phyloP scores from a whole-genome alignment of 192 early-diverging fungal species.

The Funneliformis mosseae region DNA sequence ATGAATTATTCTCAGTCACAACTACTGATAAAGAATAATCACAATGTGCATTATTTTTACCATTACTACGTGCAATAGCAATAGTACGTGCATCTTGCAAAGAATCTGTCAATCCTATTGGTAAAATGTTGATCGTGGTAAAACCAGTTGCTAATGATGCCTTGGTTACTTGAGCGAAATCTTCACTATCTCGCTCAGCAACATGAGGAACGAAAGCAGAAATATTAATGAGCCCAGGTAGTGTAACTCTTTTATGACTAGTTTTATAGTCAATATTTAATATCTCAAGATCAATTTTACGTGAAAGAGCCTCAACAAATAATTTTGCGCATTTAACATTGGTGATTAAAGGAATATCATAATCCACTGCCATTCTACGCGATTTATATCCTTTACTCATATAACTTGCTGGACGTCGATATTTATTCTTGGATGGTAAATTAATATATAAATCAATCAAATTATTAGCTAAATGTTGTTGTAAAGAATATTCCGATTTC shows the following conservation, averaged over 20 bases:
- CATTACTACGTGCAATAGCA: constrained; percentile 53
- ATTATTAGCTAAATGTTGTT: constrained; percentile 95
- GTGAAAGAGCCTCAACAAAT: constrained; percentile 93
- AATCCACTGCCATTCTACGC: constrained; percentile 97
- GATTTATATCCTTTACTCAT: constrained; percentile 93
- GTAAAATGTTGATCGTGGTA: constrained; percentile 71
- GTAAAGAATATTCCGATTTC: constrained; percentile 88
- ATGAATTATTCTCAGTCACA: constrained; percentile 68
- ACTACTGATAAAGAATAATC: constrained; percentile 75
- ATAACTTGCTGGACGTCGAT: constrained; percentile 94
- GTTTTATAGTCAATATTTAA: constrained; percentile 89
- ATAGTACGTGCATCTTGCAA: constrained; percentile 62
- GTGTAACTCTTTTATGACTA: constrained; percentile 75
- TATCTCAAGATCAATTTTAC: constrained; percentile 72
- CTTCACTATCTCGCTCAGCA: constrained; percentile 45
- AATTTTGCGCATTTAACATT: constrained; percentile 99
- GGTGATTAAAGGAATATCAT: constrained; percentile 95
- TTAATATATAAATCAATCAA: constrained; percentile 99
- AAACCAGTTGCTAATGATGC: constrained; percentile 73
- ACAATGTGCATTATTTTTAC: constrained; percentile 54
- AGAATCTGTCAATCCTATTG: constrained; percentile 53
- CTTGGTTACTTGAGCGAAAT: constrained; percentile 55
- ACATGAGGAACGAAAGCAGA: constrained; percentile 65
- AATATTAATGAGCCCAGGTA: constrained; percentile 91
- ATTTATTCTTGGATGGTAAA: constrained; percentile 95